Evolutionary conservation across 1,139 yeast genomes (phyloP).

Genomic region (Hansenula lynferdii): DNA sequence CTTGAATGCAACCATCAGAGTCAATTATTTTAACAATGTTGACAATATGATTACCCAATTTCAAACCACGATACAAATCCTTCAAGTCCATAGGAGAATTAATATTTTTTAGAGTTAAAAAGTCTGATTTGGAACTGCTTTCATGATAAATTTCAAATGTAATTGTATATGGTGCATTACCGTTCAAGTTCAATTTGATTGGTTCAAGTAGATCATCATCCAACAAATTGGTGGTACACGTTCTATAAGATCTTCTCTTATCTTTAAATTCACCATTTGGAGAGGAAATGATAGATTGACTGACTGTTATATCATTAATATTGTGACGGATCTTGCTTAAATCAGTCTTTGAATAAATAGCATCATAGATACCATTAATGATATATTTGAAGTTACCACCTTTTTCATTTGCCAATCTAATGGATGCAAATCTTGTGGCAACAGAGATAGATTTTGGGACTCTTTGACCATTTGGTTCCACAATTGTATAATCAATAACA

Average conservation of each 20-base stretch:
- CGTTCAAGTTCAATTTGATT: constrained; percentile 50
- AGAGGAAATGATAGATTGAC: constrained; percentile 55
- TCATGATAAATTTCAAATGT: constrained; percentile 51
- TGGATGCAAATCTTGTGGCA: constrained; percentile 44
- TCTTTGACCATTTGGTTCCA: constrained; percentile 49
- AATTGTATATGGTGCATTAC: constrained; percentile 61
- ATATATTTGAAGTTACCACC: constrained; percentile 59
- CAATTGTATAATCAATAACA: constrained; percentile 59
- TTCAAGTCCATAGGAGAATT: constrained; percentile 30
- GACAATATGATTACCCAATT: constrained; percentile 53
- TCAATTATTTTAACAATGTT: constrained; percentile 56
- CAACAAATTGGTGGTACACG: constrained; percentile 54
- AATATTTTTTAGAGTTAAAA: constrained; percentile 31
- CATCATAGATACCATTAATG: constrained; percentile 63
- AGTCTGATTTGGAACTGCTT: constrained; percentile 42
- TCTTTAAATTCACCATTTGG: constrained; percentile 54
- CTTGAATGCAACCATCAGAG: constrained; percentile 62
- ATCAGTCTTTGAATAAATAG: constrained; percentile 50
- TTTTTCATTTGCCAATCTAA: constrained; percentile 32
- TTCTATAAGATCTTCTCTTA: constrained; percentile 40
- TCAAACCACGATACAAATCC: constrained; percentile 37
- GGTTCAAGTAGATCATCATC: constrained; percentile 36
- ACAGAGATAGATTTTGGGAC: constrained; percentile 38
- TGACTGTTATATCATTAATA: constrained; percentile 37
- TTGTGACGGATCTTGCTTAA: constrained; percentile 25